phyloP scores from a whole-genome alignment of 805 yeast genomes.

The Wickerhamomyces rabaulensis region DNA sequence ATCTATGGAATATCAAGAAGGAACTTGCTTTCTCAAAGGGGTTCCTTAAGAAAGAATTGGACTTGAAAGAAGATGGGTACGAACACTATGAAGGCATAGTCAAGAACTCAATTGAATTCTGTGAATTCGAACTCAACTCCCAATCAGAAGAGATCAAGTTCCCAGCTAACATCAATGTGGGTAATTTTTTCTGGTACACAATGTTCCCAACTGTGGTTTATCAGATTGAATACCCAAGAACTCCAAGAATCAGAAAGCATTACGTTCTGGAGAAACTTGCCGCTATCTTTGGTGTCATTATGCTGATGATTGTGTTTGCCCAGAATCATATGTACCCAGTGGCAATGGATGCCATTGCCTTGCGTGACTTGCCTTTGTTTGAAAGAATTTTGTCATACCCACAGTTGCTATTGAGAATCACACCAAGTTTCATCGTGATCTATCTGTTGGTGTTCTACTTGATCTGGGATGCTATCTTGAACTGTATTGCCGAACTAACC shows the following conservation, averaged over 20 bases:
- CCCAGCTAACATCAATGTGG: conserved; percentile 65
- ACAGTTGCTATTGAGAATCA: conserved; percentile 59
- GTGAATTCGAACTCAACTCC: conserved; percentile 62
- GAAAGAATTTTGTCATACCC: conserved; percentile 47
- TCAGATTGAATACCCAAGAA: conserved; percentile 78
- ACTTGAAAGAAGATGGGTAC: conserved; percentile 13
- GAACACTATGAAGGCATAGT: conserved; percentile 25
- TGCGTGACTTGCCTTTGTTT: conserved; percentile 43
- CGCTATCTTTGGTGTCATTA: conserved; percentile 85
- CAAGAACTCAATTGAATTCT: conserved; percentile 53
- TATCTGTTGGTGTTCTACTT: conserved; percentile 78
- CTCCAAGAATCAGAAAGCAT: conserved; percentile 57
- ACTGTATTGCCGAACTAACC: conserved; percentile 85
- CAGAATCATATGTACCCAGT: conserved; percentile 73
- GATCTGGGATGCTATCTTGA: conserved; percentile 93
- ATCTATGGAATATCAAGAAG: conserved; percentile 59
- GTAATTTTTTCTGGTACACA: conserved; percentile 69
- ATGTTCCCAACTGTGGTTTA: conserved; percentile 89
- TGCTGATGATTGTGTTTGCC: conserved; percentile 75
- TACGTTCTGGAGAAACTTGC: conserved; percentile 64
- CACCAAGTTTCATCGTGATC: conserved; percentile 73
- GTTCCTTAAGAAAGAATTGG: conserved; percentile 36
- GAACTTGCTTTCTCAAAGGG: conserved; percentile 49
- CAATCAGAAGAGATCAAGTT: conserved; percentile 48
- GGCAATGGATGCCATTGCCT: conserved; percentile 51